Base-by-base conservation (phyloP, 1,284 basidiomycete genomes). In the Anthracocystis panici-leucophaei region DNA sequence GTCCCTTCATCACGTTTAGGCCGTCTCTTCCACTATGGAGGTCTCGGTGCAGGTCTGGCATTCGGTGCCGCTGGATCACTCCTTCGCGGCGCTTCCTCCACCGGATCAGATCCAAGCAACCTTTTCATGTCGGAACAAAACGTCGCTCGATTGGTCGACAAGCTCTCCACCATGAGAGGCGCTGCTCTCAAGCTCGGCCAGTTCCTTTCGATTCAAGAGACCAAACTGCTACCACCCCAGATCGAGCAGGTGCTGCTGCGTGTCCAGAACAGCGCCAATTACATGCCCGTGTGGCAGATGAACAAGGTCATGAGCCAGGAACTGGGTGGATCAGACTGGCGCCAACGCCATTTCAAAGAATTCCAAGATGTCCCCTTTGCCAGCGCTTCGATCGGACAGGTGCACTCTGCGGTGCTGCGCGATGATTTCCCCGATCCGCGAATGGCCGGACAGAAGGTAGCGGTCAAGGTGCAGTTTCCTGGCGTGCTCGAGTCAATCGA, bases 231-330 rank as follows among this genome's bases (percentile, higher is more conserved):
- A 0, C 94, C 96, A 1, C 91, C 92, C 0, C 93, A 97, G 80
- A 88, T 98, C 9, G 95, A 97, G 83, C 89, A 90, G 63, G 92
- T 99, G 35, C 91, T 99, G 81, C 89, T 94, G 49, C 89, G 92
- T 44, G 95, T 99, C 0, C 96, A 99, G 85, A 93, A 96, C 79
- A 91, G 92, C 78, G 97, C 97, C 2, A 94, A 99, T 86, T 98
- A 97, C 85, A 99, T 98, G 95, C 97, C 96, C 0, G 91, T 95
- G 75, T 95, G 92, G 92, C 97, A 99, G 85, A 92, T 97, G 90
- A 93, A 95, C 55, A 75, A 90, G 89, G 94, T 95, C 23, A 89
- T 99, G 87, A 85, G 81, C 8, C 82, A 88, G 33, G 90, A 94
- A 40, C 89, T 97, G 6, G 67, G 67, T 6, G 95, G 95, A 1